Percentiles rank a stretch among this genome's conserved stretches.
Conservation (phyloP, 345 rosid genomes). For the Draba incana region DNA sequence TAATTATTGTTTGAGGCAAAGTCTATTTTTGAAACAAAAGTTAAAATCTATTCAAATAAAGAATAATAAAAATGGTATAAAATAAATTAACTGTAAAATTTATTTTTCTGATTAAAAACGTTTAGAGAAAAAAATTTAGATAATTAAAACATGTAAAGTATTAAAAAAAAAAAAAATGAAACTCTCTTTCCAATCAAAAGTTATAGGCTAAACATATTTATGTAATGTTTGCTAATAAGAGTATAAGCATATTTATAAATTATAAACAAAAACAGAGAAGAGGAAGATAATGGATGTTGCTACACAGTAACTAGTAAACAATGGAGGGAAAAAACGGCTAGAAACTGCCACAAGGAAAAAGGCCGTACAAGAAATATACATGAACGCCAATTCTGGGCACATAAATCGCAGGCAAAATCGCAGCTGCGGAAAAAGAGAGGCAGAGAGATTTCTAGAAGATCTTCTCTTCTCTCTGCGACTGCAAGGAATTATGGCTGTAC, state of each 20-base stretch:
- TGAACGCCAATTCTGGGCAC: slow-evolving; percentile 31
- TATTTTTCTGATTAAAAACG: too few species aligned
- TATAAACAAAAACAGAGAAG: slow-evolving; percentile 5
- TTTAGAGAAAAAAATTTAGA: too few species aligned
- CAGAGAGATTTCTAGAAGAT: slow-evolving; percentile 23
- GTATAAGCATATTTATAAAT: slow-evolving; percentile 10
- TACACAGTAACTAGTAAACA: slow-evolving; percentile 14
- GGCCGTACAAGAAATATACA: slow-evolving; percentile 28
- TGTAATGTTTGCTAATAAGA: background rate
- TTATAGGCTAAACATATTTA: background rate
- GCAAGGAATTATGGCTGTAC: slow-evolving; percentile 16
- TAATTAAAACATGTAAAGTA: too few species aligned
- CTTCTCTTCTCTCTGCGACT: slow-evolving; percentile 30
- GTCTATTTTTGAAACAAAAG: too few species aligned
- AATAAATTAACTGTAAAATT: too few species aligned
- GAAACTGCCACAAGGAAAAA: slow-evolving; percentile 35
- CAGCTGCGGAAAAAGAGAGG: slow-evolving; percentile 12
- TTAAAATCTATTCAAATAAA: too few species aligned
- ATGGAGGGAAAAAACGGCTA: slow-evolving; percentile 35
- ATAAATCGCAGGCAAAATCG: background rate
- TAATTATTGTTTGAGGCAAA: too few species aligned
- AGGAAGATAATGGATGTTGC: slow-evolving; percentile 15
- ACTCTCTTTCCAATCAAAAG: too few species aligned
- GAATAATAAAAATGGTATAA: too few species aligned
- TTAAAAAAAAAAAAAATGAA: too few species aligned